phyloP scores from a whole-genome alignment of 176 grass and related monocot genomes.

The Phoenix roebelenii region DNA sequence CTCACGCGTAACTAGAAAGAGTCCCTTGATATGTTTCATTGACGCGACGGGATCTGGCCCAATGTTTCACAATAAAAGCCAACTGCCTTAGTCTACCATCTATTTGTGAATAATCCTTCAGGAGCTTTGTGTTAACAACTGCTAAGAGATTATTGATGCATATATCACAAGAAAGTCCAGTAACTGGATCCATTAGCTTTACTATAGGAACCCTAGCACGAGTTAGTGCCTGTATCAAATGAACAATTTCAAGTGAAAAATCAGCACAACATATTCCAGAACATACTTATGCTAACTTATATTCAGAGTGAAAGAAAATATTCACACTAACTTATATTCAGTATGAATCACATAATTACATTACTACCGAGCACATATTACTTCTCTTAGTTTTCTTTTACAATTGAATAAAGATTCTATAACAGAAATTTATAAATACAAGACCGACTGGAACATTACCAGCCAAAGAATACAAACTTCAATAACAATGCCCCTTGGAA shows the following conservation, averaged over 20 bases:
- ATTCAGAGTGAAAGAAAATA: too few species aligned
- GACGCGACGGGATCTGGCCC: conserved; percentile 85
- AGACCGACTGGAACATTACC: too few species aligned
- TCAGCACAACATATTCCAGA: too few species aligned
- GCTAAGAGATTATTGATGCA: conserved; percentile 96
- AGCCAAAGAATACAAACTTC: too few species aligned
- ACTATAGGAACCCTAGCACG: conserved; percentile 97
- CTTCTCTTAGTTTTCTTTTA: too few species aligned
- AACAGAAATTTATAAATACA: too few species aligned
- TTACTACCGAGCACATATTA: too few species aligned
- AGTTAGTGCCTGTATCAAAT: conserved; percentile 66
- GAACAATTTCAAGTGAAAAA: conserved; percentile 8
- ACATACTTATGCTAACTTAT: too few species aligned
- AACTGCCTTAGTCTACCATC: conserved; percentile 72
- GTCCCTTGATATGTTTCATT: conserved; percentile 98
- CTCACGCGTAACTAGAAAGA: conserved; percentile 98
- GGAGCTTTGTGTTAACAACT: conserved; percentile 96
- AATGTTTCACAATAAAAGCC: conserved; percentile 95
- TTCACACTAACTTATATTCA: too few species aligned
- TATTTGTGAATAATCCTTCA: conserved; percentile 86
- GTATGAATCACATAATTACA: too few species aligned
- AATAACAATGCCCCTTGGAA: too few species aligned
- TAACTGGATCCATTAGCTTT: conserved; percentile 93
- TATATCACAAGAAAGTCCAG: conserved; percentile 92
- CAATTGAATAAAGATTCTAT: too few species aligned